These are phyloP conservation scores for Saccharomycopsis guyanensis DNA, from an alignment of 805 yeast genomes.

Conservation along the genomic window DNA sequence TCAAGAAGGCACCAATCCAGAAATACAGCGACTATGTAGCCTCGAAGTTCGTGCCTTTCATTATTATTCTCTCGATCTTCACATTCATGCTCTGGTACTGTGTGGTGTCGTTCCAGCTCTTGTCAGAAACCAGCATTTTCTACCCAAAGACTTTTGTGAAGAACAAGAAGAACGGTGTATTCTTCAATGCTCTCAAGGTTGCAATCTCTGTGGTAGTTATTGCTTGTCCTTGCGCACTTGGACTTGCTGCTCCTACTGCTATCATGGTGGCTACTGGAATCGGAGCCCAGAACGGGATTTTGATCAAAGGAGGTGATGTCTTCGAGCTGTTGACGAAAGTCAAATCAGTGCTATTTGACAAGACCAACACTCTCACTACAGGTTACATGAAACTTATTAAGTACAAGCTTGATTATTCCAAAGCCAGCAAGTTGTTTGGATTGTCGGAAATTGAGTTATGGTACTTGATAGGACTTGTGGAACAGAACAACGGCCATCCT, in stretches of 20 bases:
- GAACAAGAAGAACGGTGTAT: slow-evolving; percentile 42
- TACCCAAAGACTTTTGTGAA: slow-evolving; percentile 44
- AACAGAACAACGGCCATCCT: slow-evolving; percentile 79
- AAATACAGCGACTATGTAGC: slow-evolving; percentile 81
- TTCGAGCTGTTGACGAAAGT: slow-evolving; percentile 65
- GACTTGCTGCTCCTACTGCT: slow-evolving; percentile 97
- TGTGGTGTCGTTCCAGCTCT: slow-evolving; percentile 25
- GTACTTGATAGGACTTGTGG: slow-evolving; percentile 35
- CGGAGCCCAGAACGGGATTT: slow-evolving; percentile 83
- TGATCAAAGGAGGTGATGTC: slow-evolving; percentile 89
- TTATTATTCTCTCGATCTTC: slow-evolving; percentile 49
- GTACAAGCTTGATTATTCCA: slow-evolving; percentile 38
- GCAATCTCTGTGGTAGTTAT: slow-evolving; percentile 92
- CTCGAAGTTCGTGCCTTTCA: slow-evolving; percentile 74
- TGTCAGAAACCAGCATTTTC: slow-evolving; percentile 23
- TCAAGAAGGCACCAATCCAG: slow-evolving; percentile 85
- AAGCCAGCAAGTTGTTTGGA: slow-evolving; percentile 32
- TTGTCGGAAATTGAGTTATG: slow-evolving; percentile 17
- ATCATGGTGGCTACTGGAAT: slow-evolving; percentile 98
- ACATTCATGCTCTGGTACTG: slow-evolving; percentile 65
- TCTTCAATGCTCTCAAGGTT: slow-evolving; percentile 63
- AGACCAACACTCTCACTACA: slow-evolving; percentile 90
- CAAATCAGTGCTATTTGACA: slow-evolving; percentile 74
- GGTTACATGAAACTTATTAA: slow-evolving; percentile 59
- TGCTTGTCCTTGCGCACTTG: slow-evolving; percentile 98